Evolutionary conservation across 2,329 filamentous ascomycete species (phyloP).

Genomic region (Pyrenophora graminea): DNA sequence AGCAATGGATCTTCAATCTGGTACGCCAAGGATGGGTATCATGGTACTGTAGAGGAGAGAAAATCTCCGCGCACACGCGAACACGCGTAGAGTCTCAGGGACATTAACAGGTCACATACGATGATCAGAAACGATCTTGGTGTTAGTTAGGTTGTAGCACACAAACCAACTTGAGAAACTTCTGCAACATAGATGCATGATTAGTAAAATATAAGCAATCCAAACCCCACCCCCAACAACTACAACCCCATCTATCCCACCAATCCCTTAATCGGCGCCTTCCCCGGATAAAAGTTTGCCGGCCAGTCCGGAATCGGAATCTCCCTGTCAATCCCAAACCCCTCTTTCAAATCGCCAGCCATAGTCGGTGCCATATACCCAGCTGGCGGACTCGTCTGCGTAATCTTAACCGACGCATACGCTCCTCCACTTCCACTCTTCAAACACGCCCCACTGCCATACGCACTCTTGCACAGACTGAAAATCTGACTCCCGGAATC

Average conservation of each 20-base stretch:
- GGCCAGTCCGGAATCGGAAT: slow-evolving; percentile 51
- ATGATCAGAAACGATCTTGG: too few relatives aligned
- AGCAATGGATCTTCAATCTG: too few relatives aligned
- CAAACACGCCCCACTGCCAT: slow-evolving; percentile 55
- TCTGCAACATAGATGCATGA: too few relatives aligned
- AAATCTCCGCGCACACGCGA: too few relatives aligned
- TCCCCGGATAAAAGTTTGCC: slow-evolving; percentile 47
- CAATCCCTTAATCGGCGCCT: slow-evolving; percentile 38
- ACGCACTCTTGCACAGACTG: slow-evolving; percentile 57
- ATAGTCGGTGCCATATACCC: slow-evolving; percentile 48
- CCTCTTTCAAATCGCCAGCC: slow-evolving; percentile 36
- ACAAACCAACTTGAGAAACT: too few relatives aligned
- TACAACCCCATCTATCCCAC: slow-evolving; percentile 17
- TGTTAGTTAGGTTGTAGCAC: too few relatives aligned
- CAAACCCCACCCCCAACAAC: too few relatives aligned
- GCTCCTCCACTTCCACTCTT: slow-evolving; percentile 33
- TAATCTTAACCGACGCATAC: slow-evolving; percentile 44
- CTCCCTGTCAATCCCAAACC: slow-evolving; percentile 37
- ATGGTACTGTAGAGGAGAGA: too few relatives aligned
- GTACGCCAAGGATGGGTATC: too few relatives aligned
- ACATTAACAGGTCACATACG: too few relatives aligned
- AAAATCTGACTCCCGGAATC: slow-evolving; percentile 49
- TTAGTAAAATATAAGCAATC: too few relatives aligned
- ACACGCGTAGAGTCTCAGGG: too few relatives aligned
- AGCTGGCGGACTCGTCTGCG: slow-evolving; percentile 42